phyloP scores from a whole-genome alignment of 148 eudicot genomes.

The Cornus controversa region DNA sequence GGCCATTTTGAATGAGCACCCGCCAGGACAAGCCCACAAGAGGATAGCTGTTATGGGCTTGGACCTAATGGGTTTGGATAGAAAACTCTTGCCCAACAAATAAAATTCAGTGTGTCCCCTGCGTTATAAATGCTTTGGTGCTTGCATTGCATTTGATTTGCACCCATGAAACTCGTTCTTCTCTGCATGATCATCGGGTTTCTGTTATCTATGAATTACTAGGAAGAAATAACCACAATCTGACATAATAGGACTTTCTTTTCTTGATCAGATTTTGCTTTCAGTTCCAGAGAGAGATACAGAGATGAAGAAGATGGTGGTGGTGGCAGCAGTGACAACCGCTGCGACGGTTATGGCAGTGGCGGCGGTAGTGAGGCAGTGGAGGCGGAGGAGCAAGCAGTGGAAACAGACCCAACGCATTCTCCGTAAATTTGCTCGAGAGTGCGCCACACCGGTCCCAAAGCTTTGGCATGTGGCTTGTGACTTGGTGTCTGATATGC shows the following conservation, averaged over 20 bases:
- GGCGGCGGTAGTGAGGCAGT: conserved; percentile 24
- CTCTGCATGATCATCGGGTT: not conserved
- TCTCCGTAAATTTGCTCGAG: conserved; percentile 50
- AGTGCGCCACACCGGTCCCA: conserved; percentile 47
- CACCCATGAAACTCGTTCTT: not conserved
- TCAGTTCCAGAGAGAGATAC: not conserved
- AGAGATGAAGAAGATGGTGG: conserved; percentile 31
- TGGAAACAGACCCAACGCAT: conserved; percentile 36
- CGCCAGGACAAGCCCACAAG: too few relatives aligned
- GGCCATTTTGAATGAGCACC: too few relatives aligned
- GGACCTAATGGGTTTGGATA: too few relatives aligned
- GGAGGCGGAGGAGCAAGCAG: conserved; percentile 29
- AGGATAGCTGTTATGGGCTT: too few relatives aligned
- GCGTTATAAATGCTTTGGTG: too few relatives aligned
- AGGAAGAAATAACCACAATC: too few relatives aligned
- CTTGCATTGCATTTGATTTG: too few relatives aligned
- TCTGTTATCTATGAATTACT: not conserved
- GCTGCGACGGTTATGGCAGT: conserved; percentile 26
- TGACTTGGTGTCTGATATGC: conserved; percentile 42
- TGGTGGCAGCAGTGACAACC: conserved; percentile 15
- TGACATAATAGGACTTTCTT: too few relatives aligned
- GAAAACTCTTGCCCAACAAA: too few relatives aligned
- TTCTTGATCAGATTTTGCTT: not conserved
- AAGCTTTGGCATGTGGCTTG: conserved; percentile 43
- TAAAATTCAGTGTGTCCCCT: too few relatives aligned